These are phyloP conservation scores for Malus hybrid DNA, from an alignment of 331 rosid genomes.

Conservation along the genomic window DNA sequence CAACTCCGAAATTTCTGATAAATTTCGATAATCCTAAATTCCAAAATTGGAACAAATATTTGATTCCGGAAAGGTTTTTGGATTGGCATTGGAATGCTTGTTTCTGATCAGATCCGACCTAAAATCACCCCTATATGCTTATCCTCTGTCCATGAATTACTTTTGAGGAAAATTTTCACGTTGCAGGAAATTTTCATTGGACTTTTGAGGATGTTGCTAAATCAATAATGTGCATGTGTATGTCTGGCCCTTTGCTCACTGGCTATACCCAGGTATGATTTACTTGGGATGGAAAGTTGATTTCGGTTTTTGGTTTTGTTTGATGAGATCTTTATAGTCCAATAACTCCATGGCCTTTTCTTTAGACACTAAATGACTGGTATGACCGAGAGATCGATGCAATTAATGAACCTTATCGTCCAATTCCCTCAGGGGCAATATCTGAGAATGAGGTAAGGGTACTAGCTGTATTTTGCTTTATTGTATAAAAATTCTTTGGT, in stretches of 20 bases:
- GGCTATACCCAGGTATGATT: constrained; percentile 82
- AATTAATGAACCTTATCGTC: constrained; percentile 93
- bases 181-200: constrained; percentile 94
- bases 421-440: constrained; percentile 95
- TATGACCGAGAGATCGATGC: constrained; percentile 98
- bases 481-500: neutral
- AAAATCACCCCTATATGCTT: neutral
- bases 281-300: neutral
- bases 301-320: neutral
- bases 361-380: constrained; percentile 93
- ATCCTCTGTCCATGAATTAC: neutral
- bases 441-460: constrained; percentile 77
- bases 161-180: constrained; percentile 9
- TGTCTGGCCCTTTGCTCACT: constrained; percentile 95
- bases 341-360: neutral
- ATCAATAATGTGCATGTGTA: constrained; percentile 82
- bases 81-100: too few relatives aligned
- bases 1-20: too few relatives aligned
- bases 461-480: neutral
- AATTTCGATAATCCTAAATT: too few relatives aligned
- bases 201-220: constrained; percentile 77
- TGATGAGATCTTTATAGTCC: constrained; percentile 12
- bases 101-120: too few relatives aligned
- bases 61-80: too few relatives aligned
- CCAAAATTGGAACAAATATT: too few relatives aligned